Conservation (phyloP, 768 basidiomycete species). For the Naganishia vaughanmartiniae region DNA sequence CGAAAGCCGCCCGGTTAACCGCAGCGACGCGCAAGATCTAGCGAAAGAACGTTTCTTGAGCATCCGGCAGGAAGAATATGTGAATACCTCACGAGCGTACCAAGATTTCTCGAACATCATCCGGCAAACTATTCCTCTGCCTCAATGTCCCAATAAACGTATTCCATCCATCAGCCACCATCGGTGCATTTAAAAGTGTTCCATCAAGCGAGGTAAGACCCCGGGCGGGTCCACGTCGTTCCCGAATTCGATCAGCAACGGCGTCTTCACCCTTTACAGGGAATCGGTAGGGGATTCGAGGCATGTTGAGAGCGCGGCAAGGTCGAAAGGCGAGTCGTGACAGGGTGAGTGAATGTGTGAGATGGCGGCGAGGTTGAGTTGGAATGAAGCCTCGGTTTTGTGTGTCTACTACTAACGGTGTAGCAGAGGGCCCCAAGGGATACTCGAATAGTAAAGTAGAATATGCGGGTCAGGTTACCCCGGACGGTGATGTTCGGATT, state of each 20-base stretch:
- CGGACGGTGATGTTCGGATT: slow-evolving; percentile 12
- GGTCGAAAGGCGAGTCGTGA: slow-evolving; percentile 15
- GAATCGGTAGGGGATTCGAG: slow-evolving; percentile 42
- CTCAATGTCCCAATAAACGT: slow-evolving; percentile 46
- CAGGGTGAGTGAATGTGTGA: background rate
- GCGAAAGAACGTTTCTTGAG: background rate
- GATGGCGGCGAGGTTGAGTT: background rate
- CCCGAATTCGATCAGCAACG: slow-evolving; percentile 47
- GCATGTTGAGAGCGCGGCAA: slow-evolving; percentile 31
- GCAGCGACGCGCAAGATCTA: slow-evolving; percentile 51
- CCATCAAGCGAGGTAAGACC: slow-evolving; percentile 50
- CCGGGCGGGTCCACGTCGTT: slow-evolving; percentile 40
- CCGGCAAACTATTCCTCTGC: slow-evolving; percentile 43
- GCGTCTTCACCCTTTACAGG: slow-evolving; percentile 23
- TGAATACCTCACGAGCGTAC: slow-evolving; percentile 32
- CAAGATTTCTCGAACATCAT: slow-evolving; percentile 49
- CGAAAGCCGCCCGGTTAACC: slow-evolving; percentile 46
- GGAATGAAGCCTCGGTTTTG: background rate
- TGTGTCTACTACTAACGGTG: background rate
- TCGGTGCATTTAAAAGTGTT: slow-evolving; percentile 46
- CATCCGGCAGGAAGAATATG: background rate
- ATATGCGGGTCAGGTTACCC: slow-evolving; percentile 6
- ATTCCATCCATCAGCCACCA: slow-evolving; percentile 46
- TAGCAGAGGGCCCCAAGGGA: no score
- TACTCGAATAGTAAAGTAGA: no score